Evolutionary conservation across 768 basidiomycete genomes (phyloP), one percentile per base, ranked within the genome.

Genomic region (Roridomyces roridus): DNA sequence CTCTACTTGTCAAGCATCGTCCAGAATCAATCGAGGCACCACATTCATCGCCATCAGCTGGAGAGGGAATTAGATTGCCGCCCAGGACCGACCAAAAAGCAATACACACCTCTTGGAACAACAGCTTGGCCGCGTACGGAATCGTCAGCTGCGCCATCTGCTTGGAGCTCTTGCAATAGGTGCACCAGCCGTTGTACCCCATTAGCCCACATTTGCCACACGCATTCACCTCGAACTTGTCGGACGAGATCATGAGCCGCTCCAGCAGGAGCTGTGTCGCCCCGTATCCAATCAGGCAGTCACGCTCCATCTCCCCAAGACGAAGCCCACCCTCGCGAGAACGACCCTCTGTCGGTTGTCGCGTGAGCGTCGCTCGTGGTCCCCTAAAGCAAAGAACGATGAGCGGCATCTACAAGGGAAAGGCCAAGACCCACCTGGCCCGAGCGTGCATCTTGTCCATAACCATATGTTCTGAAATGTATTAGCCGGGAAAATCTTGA

Each of bases 361-460:
- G 87, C 2, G 97, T 99, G 48, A 99, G 76, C 20, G 94, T 96
- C 10, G 97, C 97, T 69, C 95, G 90, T 42, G 97, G 97, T 15
- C 97, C 96, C 67, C 93, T 95, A 70, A 36, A 24, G n/a, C n/a
- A n/a, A n/a, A n/a, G n/a, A n/a, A n/a, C n/a, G n/a, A n/a, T n/a
- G n/a, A n/a, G n/a, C n/a, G n/a, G 41, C 36, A 25, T 34, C 43
- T 36, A 20, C 14, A 48, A 14, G 21, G 35, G 48, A 40, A 31
- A 46, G 39, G 59, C n/a, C n/a, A n/a, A n/a, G 46, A 66, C 80
- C 65, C 71, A 89, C 93, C 94, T 89, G 46, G 97, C 95, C 55
- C 97, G 89, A 63, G 97, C 97, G 66, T 99, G 97, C 97, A 99
- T 99, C 81, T 99, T 99, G 81, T 99, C 97, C 89, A 98, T 91